A percentile compares a stretch with the other conserved stretches of the same genome.
Conservation (phyloP, 2,329 filamentous ascomycete species). For the Colletotrichum neosansevieriae region DNA sequence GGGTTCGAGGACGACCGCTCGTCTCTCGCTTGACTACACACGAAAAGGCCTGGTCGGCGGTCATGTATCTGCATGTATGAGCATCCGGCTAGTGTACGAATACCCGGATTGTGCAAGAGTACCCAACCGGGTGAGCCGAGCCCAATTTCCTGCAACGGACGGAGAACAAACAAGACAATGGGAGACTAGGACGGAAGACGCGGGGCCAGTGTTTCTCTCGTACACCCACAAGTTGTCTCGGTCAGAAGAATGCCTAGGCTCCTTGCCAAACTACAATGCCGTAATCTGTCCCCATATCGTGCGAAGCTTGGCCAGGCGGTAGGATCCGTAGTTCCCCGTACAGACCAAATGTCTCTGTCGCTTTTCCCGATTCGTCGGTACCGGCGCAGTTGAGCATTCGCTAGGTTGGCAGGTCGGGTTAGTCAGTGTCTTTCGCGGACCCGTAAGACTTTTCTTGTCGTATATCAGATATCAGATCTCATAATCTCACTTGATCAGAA, state of each 20-base stretch:
- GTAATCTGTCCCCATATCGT: neutral
- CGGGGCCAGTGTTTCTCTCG: neutral
- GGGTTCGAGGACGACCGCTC: conserved; percentile 9
- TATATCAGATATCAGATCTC: conserved; percentile 26
- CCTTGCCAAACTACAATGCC: neutral
- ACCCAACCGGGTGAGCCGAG: too few relatives aligned
- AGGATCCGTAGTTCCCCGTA: conserved; percentile 4
- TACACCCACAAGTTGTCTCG: conserved; percentile 17
- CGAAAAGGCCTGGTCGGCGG: neutral
- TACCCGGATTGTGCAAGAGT: neutral
- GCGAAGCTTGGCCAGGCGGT: conserved; percentile 8
- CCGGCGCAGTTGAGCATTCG: neutral
- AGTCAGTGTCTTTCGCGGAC: neutral
- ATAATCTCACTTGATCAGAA: neutral
- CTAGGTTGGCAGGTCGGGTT: neutral
- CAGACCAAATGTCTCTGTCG: neutral
- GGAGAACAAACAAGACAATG: neutral
- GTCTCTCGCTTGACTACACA: conserved; percentile 10
- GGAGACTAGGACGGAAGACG: neutral
- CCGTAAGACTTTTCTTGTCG: neutral
- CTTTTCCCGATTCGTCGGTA: neutral
- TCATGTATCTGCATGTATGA: neutral
- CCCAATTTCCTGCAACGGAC: too few relatives aligned
- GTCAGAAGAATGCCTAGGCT: neutral
- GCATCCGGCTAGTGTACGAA: neutral